Conservation (phyloP, 148 eudicot genomes). For the Agrostemma githago region DNA sequence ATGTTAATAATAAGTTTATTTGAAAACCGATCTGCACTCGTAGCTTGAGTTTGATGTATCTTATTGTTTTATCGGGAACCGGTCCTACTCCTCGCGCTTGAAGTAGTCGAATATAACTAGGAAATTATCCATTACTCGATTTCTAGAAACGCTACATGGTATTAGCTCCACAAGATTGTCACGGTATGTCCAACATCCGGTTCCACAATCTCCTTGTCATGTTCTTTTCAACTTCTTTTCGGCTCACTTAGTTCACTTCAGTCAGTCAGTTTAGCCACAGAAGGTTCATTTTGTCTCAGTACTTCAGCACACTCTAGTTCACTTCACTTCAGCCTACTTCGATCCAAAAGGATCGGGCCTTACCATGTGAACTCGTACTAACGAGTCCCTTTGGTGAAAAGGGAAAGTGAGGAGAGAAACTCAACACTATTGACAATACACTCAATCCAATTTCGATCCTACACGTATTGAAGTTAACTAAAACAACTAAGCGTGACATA, state of each 20-base stretch:
- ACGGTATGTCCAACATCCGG: background rate
- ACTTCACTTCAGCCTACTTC: too few species aligned
- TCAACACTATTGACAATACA: conserved; percentile 9
- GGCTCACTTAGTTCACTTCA: too few species aligned
- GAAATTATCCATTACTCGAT: background rate
- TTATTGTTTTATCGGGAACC: background rate
- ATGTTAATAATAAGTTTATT: background rate
- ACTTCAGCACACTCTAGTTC: too few species aligned
- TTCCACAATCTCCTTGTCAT: background rate
- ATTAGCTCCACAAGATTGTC: background rate
- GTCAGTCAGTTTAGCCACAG: too few species aligned
- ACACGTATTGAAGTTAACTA: background rate
- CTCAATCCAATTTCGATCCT: background rate
- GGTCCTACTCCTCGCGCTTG: background rate
- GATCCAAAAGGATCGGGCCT: too few species aligned
- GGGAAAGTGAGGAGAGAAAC: background rate
- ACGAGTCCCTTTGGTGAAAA: too few species aligned
- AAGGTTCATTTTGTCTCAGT: too few species aligned
- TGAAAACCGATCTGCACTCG: background rate
- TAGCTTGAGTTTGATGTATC: background rate
- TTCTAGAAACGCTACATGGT: background rate
- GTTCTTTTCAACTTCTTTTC: background rate
- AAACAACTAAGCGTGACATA: background rate
- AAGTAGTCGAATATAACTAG: background rate
- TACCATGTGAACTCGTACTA: too few species aligned